Percentiles rank a stretch among this genome's conserved stretches.
Evolutionary conservation across 1,284 basidiomycete species (phyloP).

Genomic region (Heterobasidion annosum): DNA sequence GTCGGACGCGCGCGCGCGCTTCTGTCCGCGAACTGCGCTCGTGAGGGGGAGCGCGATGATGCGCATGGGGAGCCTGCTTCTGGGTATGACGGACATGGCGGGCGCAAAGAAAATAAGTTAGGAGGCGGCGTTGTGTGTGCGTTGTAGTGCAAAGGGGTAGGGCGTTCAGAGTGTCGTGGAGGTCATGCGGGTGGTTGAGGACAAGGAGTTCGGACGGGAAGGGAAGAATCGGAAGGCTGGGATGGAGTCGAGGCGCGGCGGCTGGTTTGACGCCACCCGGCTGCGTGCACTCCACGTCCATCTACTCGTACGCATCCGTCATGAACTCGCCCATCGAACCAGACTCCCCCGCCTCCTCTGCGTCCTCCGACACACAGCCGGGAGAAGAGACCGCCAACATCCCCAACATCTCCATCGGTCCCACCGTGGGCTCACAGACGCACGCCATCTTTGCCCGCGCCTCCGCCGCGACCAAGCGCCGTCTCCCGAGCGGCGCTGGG

Average conservation of each 20-base stretch:
- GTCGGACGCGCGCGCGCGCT: slow-evolving; percentile 6
- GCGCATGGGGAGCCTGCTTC: slow-evolving; percentile 27
- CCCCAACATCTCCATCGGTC: not conserved
- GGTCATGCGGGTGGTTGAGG: not conserved
- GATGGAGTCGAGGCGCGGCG: too few species aligned
- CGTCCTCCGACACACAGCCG: slow-evolving; percentile 14
- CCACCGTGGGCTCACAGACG: not conserved
- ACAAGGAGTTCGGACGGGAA: not conserved
- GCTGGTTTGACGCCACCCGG: too few species aligned
- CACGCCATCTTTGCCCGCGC: not conserved
- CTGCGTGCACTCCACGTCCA: not conserved
- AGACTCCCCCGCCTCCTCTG: slow-evolving; percentile 16
- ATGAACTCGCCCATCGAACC: slow-evolving; percentile 21
- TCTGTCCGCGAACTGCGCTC: slow-evolving; percentile 13
- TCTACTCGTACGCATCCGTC: not conserved
- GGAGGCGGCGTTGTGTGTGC: not conserved
- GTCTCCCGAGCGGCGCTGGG: slow-evolving; percentile 26
- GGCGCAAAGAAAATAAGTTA: not conserved
- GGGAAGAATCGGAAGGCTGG: not conserved
- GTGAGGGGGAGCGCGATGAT: slow-evolving; percentile 39
- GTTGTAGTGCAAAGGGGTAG: not conserved
- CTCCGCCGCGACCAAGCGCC: slow-evolving; percentile 25
- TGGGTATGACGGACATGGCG: slow-evolving; percentile 18
- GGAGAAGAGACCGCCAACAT: slow-evolving; percentile 6
- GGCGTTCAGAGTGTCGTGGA: not conserved